Evolutionary conservation across 116 monocot species (phyloP).

Genomic region (Posidonia oceanica): DNA sequence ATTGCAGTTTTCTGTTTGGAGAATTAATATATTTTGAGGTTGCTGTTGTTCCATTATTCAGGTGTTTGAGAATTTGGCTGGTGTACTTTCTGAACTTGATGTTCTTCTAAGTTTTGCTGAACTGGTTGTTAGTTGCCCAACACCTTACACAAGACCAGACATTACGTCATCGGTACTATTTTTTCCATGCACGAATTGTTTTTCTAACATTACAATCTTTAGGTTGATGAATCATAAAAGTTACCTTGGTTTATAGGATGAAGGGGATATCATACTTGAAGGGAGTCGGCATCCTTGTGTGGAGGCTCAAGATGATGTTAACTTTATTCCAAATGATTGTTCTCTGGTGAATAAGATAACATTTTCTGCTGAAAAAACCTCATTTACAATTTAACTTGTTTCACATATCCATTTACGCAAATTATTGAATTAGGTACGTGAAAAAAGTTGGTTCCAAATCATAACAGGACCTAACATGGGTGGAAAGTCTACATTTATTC

Average conservation of each 20-base stretch:
- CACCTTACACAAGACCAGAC: slow-evolving; percentile 79
- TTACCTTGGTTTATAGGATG: slow-evolving; percentile 37
- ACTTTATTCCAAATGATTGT: slow-evolving; percentile 98
- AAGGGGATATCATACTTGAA: slow-evolving; percentile 88
- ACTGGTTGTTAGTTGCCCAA: slow-evolving; percentile 67
- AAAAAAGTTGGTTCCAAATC: slow-evolving; percentile 95
- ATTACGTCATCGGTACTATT: slow-evolving; percentile 61
- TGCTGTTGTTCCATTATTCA: slow-evolving; percentile 7
- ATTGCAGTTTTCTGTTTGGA: not conserved
- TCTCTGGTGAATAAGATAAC: slow-evolving; percentile 48
- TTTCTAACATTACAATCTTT: not conserved
- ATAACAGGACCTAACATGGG: slow-evolving; percentile 99
- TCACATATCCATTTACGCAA: not conserved
- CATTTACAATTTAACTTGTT: no score
- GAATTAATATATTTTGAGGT: not conserved
- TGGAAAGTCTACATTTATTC: slow-evolving; percentile 97
- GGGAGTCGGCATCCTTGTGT: slow-evolving; percentile 97
- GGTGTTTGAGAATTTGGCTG: slow-evolving; percentile 66
- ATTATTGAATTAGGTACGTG: slow-evolving; percentile 51
- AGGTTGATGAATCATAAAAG: not conserved
- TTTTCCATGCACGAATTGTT: not conserved
- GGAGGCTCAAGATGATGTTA: slow-evolving; percentile 93
- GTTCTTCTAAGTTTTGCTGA: slow-evolving; percentile 94
- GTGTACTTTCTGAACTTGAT: slow-evolving; percentile 81
- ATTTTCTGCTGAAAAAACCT: not conserved